Base-by-base conservation (phyloP, 768 basidiomycete species). In the Tulasnella sp. region DNA sequence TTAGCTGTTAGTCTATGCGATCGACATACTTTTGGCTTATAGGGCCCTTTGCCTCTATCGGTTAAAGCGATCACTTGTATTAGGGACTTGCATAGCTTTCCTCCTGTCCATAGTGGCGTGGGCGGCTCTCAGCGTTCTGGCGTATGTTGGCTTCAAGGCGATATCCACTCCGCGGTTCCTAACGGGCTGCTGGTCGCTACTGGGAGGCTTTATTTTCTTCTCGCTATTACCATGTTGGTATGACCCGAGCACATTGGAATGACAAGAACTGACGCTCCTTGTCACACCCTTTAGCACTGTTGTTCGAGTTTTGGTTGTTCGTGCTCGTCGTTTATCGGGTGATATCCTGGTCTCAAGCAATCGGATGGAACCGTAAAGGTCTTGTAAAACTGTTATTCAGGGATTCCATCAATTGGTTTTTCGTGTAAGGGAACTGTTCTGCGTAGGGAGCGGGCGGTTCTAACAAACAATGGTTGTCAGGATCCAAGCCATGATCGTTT, bases 11-110 rank as follows among this genome's bases (percentile, higher is more conserved):
- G 15, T 77, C 7, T 77, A 70, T 69, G 51, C 76, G 44, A 46
- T 77, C 32, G 76, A 77, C 70, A 26, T 77, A 23, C 67, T 77
- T 4, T 69, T 77, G 16, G 76, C 67, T 23, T 77, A 77, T 29
- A 67, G 76, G 40, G 76, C 76, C 1, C 76, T 77, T n/a, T 77
- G 76, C 39, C 51, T 77, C 26, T 77, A 70, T 35, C 76, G 67
- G 23, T 37, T 77, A 37, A 77, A 71, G 32, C 61, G 67, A 39
- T 23, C 29, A 6, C 67, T 77, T 39, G 26, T 77, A n/a, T 29
- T 70, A 23, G 9, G 40, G 20, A 77, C 39, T 9, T n/a, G 32
- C 20, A 42, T 29, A 23, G 26, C 51, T 37, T 77, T 77, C 39
- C 10, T 35, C 7, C 20, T 46, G 26, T 77, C 42, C 29, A 16